Percentiles rank a stretch among this genome's conserved stretches.
Conservation (phyloP, 2,329 filamentous ascomycete genomes). For the Nothophaeocryptopus gaeumannii region DNA sequence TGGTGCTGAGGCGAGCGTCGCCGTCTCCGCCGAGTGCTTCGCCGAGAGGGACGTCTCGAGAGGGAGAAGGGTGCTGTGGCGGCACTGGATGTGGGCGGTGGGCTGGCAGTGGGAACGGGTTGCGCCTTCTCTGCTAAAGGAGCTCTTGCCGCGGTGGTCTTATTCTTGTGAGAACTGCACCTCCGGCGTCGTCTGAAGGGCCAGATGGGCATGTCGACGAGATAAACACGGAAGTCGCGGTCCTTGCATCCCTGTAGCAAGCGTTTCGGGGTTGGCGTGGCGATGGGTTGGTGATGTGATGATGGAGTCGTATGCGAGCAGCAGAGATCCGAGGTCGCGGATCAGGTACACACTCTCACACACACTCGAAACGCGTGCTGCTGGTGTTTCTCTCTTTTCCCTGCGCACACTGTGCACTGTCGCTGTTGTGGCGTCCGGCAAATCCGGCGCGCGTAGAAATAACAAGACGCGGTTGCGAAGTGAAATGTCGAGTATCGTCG, state of each 20-base stretch:
- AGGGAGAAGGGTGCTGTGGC: slow-evolving; percentile 27
- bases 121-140: slow-evolving; percentile 52
- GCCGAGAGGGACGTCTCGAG: slow-evolving; percentile 4
- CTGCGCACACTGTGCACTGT: neutral
- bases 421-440: neutral
- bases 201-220: slow-evolving; percentile 70
- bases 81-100: neutral
- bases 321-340: neutral
- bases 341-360: neutral
- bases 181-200: slow-evolving; percentile 70
- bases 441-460: slow-evolving; percentile 1
- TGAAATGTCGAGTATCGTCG: slow-evolving; percentile 6
- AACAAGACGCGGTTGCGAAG: neutral
- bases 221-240: slow-evolving; percentile 1
- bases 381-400: too few species aligned
- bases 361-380: too few species aligned
- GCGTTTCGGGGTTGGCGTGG: neutral
- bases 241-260: slow-evolving; percentile 18
- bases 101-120: slow-evolving; percentile 9
- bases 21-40: slow-evolving; percentile 1
- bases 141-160: slow-evolving; percentile 33
- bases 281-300: neutral
- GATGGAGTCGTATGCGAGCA: neutral
- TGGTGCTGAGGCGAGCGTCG: neutral
- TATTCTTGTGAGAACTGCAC: slow-evolving; percentile 13